phyloP scores from a whole-genome alignment of 1,284 basidiomycete species.

The Ceratobasidium sp. region DNA sequence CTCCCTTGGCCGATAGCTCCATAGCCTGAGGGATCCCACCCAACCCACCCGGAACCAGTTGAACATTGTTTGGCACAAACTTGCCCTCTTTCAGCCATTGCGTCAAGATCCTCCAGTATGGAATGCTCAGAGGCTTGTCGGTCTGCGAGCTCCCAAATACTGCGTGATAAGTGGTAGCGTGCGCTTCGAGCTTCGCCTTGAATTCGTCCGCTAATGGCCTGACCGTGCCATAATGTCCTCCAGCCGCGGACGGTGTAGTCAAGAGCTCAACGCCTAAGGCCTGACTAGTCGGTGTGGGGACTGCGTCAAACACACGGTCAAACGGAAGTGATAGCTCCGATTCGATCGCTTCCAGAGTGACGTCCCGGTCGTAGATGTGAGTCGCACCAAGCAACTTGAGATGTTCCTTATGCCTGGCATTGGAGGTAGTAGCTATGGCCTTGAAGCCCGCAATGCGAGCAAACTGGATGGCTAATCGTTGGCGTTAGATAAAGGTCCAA shows the following conservation, averaged over 20 bases:
- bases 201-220: background rate
- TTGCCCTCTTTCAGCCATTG: slow-evolving; percentile 17
- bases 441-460: slow-evolving; percentile 44
- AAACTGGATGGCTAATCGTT: slow-evolving; percentile 42
- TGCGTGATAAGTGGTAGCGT: background rate
- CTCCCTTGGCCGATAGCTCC: slow-evolving; percentile 32
- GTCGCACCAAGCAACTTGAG: slow-evolving; percentile 64
- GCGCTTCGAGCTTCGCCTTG: background rate
- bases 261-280: background rate
- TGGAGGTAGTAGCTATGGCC: slow-evolving; percentile 54
- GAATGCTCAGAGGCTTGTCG: background rate
- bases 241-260: slow-evolving; percentile 3
- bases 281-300: background rate
- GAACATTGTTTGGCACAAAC: slow-evolving; percentile 6
- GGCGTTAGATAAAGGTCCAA: background rate
- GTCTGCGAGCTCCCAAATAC: background rate
- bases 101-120: background rate
- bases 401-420: slow-evolving; percentile 53
- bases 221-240: background rate
- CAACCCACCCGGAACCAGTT: slow-evolving; percentile 19
- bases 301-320: slow-evolving; percentile 42
- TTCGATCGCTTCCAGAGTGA: slow-evolving; percentile 48
- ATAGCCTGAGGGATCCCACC: slow-evolving; percentile 21
- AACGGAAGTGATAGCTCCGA: slow-evolving; percentile 45
- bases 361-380: slow-evolving; percentile 57